Conservation (phyloP, 495 filamentous ascomycete species). For the Hypoxylon trugodes region DNA sequence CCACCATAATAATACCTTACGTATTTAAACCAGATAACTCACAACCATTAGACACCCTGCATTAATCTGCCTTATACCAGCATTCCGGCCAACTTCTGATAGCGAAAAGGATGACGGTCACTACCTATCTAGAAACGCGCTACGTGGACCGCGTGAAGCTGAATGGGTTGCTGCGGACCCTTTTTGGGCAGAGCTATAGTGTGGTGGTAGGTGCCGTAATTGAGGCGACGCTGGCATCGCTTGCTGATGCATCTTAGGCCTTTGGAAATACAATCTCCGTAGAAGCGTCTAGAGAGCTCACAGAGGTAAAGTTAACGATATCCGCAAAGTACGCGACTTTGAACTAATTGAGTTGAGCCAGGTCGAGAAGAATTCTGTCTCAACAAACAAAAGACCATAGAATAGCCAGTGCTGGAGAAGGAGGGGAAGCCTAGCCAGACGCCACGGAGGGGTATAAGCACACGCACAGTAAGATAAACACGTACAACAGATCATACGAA, state of each 20-base stretch:
- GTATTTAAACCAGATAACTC: background rate
- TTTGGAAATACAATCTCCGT: constrained; percentile 13
- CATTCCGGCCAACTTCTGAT: background rate
- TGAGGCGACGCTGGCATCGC: background rate
- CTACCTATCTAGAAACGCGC: background rate
- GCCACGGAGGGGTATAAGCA: background rate
- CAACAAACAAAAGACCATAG: background rate
- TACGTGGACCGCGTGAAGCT: constrained; percentile 5
- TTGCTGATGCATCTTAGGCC: constrained; percentile 1
- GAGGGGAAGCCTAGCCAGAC: background rate
- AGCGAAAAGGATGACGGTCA: background rate
- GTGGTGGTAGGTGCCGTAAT: constrained; percentile 1
- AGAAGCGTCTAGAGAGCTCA: constrained; percentile 15
- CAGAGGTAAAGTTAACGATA: constrained; percentile 12
- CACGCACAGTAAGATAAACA: background rate
- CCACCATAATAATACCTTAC: background rate
- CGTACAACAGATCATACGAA: no score
- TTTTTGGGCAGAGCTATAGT: constrained; percentile 2
- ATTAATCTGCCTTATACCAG: background rate
- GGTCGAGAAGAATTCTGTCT: background rate
- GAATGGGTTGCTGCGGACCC: constrained; percentile 1
- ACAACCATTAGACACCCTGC: background rate
- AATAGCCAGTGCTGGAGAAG: background rate
- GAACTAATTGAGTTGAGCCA: background rate
- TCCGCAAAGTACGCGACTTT: background rate